Conservation (phyloP, 1,284 basidiomycete species). For the Ustilago trichophora region DNA sequence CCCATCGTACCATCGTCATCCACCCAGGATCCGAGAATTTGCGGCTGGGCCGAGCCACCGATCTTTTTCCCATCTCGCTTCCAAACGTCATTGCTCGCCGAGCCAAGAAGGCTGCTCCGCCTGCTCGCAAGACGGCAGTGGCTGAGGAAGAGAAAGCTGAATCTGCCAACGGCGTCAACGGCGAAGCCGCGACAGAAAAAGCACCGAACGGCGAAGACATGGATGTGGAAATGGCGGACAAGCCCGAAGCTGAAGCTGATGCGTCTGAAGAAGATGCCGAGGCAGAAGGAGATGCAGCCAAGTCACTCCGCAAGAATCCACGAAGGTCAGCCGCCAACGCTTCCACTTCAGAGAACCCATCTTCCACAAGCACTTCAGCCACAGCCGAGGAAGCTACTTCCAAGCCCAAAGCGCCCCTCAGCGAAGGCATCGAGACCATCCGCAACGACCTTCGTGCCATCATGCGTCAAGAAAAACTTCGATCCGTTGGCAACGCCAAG, state of each 20-base stretch:
- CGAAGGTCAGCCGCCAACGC: conserved; percentile 16
- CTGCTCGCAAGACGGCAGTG: not conserved
- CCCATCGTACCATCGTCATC: conserved; percentile 75
- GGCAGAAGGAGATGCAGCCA: conserved; percentile 5
- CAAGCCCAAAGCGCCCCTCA: conserved; percentile 9
- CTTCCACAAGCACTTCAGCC: conserved; percentile 4
- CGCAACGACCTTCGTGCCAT: conserved; percentile 62
- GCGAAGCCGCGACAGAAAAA: not conserved
- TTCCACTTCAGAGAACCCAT: not conserved
- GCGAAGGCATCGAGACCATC: conserved; percentile 53
- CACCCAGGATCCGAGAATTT: conserved; percentile 90
- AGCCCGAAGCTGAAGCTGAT: not conserved
- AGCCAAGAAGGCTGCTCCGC: conserved; percentile 10
- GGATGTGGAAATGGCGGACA: conserved; percentile 24
- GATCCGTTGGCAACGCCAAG: conserved; percentile 60
- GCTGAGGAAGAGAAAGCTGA: too few relatives aligned
- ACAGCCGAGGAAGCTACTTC: too few relatives aligned
- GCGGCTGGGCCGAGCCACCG: conserved; percentile 87
- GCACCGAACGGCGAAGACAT: not conserved
- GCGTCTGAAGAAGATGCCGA: conserved; percentile 6
- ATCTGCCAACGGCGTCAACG: too few relatives aligned
- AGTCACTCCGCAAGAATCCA: conserved; percentile 20
- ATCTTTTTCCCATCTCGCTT: conserved; percentile 78
- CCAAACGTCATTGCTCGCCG: conserved; percentile 78
- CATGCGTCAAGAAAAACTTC: conserved; percentile 65